Percentiles rank a stretch among this genome's conserved stretches.
Conservation (phyloP, 2,329 filamentous ascomycete genomes). For the Ophiognomonia clavigignenti-juglandacearum region DNA sequence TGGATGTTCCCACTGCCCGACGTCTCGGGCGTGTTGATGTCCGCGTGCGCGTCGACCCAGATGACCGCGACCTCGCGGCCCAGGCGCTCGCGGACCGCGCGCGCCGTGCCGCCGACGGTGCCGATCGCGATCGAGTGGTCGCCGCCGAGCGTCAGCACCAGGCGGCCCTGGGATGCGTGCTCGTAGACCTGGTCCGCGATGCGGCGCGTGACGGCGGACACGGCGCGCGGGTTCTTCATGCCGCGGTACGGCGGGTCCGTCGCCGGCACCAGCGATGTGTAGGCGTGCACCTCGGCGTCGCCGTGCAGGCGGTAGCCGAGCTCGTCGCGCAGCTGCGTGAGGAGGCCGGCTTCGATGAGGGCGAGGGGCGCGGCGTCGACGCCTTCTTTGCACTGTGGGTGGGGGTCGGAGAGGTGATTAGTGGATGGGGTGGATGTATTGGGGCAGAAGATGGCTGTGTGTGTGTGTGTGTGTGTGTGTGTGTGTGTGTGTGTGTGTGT, state of each 20-base stretch:
- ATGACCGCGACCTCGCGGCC: conserved; percentile 85
- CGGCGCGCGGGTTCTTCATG: conserved; percentile 91
- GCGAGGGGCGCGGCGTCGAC: conserved; percentile 77
- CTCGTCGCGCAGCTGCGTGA: conserved; percentile 77
- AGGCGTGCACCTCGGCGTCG: conserved; percentile 86
- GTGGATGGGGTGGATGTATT: too few relatives aligned
- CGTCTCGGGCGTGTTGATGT: conserved; percentile 94
- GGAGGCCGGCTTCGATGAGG: conserved; percentile 83
- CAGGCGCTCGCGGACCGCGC: conserved; percentile 78
- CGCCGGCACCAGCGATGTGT: conserved; percentile 66
- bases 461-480: too few relatives aligned
- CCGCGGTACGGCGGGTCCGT: conserved; percentile 77
- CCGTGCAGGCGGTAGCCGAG: conserved; percentile 82
- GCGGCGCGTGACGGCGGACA: conserved; percentile 76
- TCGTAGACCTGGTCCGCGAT: conserved; percentile 83
- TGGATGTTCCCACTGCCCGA: conserved; percentile 91
- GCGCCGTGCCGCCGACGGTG: conserved; percentile 81
- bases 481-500: too few relatives aligned
- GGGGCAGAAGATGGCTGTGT: too few relatives aligned
- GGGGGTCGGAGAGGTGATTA: neutral
- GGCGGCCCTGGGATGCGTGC: conserved; percentile 75
- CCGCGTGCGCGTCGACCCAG: conserved; percentile 97
- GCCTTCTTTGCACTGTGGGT: conserved; percentile 76
- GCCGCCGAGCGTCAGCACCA: conserved; percentile 89
- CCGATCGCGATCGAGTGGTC: conserved; percentile 97